These are phyloP conservation scores for Boletus eberwhitei DNA, from an alignment of 768 basidiomycete species.

Conservation along the genomic window DNA sequence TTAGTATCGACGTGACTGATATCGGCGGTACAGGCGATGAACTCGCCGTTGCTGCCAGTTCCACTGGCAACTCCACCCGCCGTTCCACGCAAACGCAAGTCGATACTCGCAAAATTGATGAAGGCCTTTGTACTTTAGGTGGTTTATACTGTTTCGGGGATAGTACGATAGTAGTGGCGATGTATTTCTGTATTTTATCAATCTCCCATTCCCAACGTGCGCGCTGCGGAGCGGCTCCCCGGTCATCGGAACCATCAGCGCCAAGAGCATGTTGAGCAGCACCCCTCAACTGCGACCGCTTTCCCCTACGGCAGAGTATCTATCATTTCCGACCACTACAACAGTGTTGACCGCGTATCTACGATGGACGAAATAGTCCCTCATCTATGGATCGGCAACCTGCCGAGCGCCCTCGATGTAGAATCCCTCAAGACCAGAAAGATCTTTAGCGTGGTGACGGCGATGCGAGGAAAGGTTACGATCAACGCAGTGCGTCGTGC, in stretches of 20 bases:
- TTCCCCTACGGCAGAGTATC: background rate
- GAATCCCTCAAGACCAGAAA: slow-evolving; percentile 60
- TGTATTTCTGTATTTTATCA: background rate
- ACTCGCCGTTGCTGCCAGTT: background rate
- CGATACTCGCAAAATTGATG: slow-evolving; percentile 9
- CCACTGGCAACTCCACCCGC: background rate
- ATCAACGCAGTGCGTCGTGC: slow-evolving; percentile 54
- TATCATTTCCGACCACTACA: background rate
- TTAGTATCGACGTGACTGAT: background rate
- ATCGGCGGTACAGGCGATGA: background rate
- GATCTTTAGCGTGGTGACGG: slow-evolving; percentile 73
- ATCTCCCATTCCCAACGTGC: background rate
- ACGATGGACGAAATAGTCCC: slow-evolving; percentile 77
- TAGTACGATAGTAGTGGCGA: background rate
- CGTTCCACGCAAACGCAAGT: slow-evolving; percentile 9
- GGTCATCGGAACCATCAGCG: background rate
- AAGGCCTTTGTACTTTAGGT: slow-evolving; percentile 3
- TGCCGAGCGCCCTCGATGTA: slow-evolving; percentile 64
- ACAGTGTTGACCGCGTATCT: background rate
- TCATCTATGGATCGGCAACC: slow-evolving; percentile 82
- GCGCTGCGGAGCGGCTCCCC: too few relatives aligned
- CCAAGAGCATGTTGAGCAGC: background rate
- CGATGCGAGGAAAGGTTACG: slow-evolving; percentile 65
- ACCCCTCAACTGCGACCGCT: background rate
- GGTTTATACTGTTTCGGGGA: background rate